Base-by-base conservation (phyloP, 2,329 filamentous ascomycete species). In the Graphiopsis chlorocephala region DNA sequence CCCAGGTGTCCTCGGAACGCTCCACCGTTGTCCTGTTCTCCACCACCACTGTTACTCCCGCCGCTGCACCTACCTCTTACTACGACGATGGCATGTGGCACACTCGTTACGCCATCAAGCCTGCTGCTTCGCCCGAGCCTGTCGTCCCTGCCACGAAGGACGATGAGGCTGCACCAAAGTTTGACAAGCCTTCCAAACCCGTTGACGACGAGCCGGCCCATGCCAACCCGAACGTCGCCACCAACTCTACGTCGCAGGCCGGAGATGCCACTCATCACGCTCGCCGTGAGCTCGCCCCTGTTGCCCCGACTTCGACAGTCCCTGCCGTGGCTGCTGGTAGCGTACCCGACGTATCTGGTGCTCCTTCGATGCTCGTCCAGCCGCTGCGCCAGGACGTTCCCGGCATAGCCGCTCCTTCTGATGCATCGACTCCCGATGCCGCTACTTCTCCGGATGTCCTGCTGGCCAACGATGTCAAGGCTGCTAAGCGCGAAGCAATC, bases 61-160 rank as follows among this genome's bases (percentile, higher is more conserved):
- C 65, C 4, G 61, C 68, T 26, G 67, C 68, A 11, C 59, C 72
- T 28, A 70, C 70, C 7, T 61, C 68, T 35, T 81, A 78, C 71
- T 81, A 81, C 64, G 79, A 81, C 64, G 70, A 79, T 60, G 79
- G 79, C n/a, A 68, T 78, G 70, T 81, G 79, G 79, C 78, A 81
- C 65, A 81, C 79, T 6, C 72, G 66, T 25, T 81, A 81, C 66
- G 69, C 71, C 0, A 67, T 79, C 65, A 78, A 78, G 67, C 74
- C 72, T 23, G 48, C 59, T 45, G 59, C 59, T n/a, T 42, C 47
- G 17, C 59, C 59, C 20, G 29, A 53, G 29, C 31, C 45, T 10
- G 75, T 66, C 47, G 17, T 52, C 59, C 15, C 38, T 38, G 20
- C 67, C n/a, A 15, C 60, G 25, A 35, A 38, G 25, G 45, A 23